Conservation (phyloP, 176 grass and related monocot genomes). For the Bolboschoenus planiculmis region DNA sequence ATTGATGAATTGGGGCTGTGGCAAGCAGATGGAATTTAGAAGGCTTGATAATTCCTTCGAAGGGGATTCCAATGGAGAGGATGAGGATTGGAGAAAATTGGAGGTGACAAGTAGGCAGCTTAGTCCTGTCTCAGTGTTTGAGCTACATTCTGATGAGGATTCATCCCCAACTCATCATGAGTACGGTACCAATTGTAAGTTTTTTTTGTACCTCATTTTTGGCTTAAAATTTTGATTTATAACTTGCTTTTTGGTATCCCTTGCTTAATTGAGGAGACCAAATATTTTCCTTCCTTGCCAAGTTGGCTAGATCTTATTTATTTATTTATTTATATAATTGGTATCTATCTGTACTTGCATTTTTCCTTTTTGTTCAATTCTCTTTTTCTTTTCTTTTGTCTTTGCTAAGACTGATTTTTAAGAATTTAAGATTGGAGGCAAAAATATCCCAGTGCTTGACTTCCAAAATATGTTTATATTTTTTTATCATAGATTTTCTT, state of each 20-base stretch:
- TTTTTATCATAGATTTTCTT: not conserved
- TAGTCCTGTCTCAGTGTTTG: constrained; percentile 88
- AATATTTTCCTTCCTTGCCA: not conserved
- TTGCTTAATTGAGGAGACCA: not conserved
- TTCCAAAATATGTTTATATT: not conserved
- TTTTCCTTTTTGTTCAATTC: not conserved
- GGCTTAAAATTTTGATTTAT: not conserved
- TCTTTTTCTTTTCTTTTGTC: not conserved
- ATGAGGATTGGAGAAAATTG: constrained; percentile 36
- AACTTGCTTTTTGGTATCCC: not conserved
- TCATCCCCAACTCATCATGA: constrained; percentile 30
- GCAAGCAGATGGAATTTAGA: constrained; percentile 19
- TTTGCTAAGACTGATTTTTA: not conserved
- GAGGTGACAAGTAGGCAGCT: constrained; percentile 54
- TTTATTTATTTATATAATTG: not conserved
- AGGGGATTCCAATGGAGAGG: constrained; percentile 17
- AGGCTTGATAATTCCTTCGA: constrained; percentile 17
- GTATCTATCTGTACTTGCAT: not conserved
- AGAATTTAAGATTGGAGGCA: not conserved
- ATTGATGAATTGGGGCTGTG: constrained; percentile 24
- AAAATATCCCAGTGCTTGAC: not conserved
- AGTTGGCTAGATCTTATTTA: not conserved
- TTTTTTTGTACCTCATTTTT: not conserved
- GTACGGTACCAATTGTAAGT: constrained; percentile 21
- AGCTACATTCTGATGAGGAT: constrained; percentile 49